Conservation (phyloP, 139 green algal species). For the Nannochloris sp. region DNA sequence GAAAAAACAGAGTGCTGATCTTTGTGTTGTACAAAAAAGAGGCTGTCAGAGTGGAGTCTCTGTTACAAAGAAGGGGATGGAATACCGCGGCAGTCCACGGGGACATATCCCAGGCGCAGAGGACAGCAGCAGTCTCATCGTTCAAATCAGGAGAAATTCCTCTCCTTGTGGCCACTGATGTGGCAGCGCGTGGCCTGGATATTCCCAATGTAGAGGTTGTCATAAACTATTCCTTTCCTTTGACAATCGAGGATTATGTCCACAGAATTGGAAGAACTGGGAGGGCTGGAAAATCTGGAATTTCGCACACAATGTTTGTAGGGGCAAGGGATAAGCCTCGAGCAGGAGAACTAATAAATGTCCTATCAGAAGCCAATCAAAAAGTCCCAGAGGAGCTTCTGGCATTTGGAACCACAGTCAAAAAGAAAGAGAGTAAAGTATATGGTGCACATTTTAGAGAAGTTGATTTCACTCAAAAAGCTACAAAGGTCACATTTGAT, state of each 20-base stretch:
- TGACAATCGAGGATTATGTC: conserved; percentile 96
- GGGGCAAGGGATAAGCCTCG: conserved; percentile 60
- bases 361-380: conserved; percentile 82
- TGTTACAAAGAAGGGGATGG: conserved; percentile 62
- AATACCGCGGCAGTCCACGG: conserved; percentile 74
- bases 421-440: conserved; percentile 87
- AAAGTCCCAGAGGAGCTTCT: conserved; percentile 74
- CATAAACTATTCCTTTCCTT: conserved; percentile 96
- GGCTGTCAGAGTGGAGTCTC: conserved; percentile 66
- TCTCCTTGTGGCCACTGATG: conserved; percentile 66
- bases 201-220: conserved; percentile 69
- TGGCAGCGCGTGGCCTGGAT: conserved; percentile 57
- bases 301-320: conserved; percentile 84
- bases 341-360: conserved; percentile 91
- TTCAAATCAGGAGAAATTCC: conserved; percentile 65
- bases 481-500: conserved; percentile 88
- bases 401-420: conserved; percentile 87
- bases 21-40: conserved; percentile 99
- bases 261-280: conserved; percentile 94
- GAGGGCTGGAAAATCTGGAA: conserved; percentile 79
- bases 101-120: conserved; percentile 75
- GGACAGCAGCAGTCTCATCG: conserved; percentile 60
- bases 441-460: conserved; percentile 95
- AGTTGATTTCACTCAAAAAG: conserved; percentile 69
- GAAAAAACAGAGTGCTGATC: conserved; percentile 82